Evolutionary conservation across 257 asterid species (phyloP).

Genomic region (Mentha longifolia): DNA sequence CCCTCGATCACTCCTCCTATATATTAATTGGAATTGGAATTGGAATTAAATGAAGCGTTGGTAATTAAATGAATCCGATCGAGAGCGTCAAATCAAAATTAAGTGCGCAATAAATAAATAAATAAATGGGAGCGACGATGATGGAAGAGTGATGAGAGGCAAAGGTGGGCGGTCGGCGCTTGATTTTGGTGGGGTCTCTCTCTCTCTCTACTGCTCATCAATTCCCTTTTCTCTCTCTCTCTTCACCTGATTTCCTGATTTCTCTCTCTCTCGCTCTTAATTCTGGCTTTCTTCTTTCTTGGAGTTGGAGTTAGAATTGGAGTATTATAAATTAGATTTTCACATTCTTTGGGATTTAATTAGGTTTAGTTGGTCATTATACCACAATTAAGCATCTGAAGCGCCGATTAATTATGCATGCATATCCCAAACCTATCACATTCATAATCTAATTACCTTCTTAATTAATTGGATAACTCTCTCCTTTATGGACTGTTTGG

Average conservation of each 20-base stretch:
- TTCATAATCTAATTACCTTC: no score
- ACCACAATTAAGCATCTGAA: no score
- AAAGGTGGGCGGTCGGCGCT: conserved; percentile 25
- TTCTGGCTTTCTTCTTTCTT: background rate
- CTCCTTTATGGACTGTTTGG: no score
- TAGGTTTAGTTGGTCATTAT: no score
- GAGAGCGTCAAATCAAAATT: conserved; percentile 20
- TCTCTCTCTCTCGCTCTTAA: background rate
- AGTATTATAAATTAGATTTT: no score
- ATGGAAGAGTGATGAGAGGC: conserved; percentile 28
- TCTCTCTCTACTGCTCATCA: background rate
- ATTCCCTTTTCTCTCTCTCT: background rate
- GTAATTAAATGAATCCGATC: background rate
- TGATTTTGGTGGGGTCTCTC: background rate
- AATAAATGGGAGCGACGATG: no score
- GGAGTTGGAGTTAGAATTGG: background rate
- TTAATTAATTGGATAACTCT: no score
- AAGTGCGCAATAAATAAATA: no score
- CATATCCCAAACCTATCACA: no score
- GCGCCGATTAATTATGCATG: no score
- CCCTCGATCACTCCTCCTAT: background rate
- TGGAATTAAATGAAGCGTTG: background rate
- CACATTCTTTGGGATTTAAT: no score
- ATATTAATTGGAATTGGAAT: no score
- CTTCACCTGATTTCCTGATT: background rate